Evolutionary conservation across 257 asterid genomes (phyloP).

Genomic region (Thymus quinquecostatus): DNA sequence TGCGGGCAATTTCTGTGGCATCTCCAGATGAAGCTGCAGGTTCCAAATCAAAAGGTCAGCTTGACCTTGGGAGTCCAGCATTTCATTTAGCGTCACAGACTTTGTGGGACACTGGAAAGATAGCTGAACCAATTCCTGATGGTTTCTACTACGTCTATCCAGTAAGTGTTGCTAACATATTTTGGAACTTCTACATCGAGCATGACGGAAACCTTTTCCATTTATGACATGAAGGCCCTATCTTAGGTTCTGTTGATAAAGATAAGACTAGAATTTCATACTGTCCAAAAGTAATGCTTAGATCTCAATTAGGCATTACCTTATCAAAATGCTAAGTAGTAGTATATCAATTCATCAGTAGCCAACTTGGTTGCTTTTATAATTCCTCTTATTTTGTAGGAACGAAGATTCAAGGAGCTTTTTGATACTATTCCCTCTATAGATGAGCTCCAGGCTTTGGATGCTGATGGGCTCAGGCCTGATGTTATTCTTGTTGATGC

Average conservation of each 20-base stretch:
- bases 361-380: conserved; percentile 30
- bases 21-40: conserved; percentile 54
- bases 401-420: conserved; percentile 91
- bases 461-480: conserved; percentile 78
- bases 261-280: conserved; percentile 12
- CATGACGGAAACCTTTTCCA: background rate
- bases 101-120: conserved; percentile 87
- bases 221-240: background rate
- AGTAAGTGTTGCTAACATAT: conserved; percentile 44
- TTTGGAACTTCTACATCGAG: conserved; percentile 10
- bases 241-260: background rate
- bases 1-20: conserved; percentile 57
- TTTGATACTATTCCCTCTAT: conserved; percentile 79
- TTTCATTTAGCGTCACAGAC: conserved; percentile 70
- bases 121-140: conserved; percentile 79
- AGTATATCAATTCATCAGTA: conserved; percentile 7
- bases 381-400: conserved; percentile 55
- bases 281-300: conserved; percentile 11
- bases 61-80: conserved; percentile 50
- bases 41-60: conserved; percentile 47
- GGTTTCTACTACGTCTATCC: conserved; percentile 89
- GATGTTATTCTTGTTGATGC: conserved; percentile 81
- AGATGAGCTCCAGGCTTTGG: conserved; percentile 78
- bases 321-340: background rate
- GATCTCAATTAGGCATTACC: conserved; percentile 6